Conservation (phyloP, 371 early-diverging fungal species). For the Apophysomyces sp. region DNA sequence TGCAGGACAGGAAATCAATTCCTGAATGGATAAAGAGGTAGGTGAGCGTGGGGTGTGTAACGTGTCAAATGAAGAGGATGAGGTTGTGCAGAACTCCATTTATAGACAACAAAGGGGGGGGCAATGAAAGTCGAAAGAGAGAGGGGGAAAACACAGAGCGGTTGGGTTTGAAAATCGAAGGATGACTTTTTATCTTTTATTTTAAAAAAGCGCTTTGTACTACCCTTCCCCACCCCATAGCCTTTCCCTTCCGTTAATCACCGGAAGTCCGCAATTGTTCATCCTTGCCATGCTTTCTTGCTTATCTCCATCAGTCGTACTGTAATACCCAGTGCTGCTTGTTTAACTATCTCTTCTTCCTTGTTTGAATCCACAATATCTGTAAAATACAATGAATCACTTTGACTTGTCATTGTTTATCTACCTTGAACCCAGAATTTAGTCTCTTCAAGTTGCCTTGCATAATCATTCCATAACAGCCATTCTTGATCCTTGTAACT, state of each 20-base stretch:
- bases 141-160: not conserved
- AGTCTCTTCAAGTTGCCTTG: slow-evolving; percentile 24
- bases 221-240: not conserved
- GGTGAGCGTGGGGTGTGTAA: slow-evolving; percentile 19
- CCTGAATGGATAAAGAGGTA: slow-evolving; percentile 33
- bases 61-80: slow-evolving; percentile 11
- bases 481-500: slow-evolving; percentile 33
- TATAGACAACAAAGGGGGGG: slow-evolving; percentile 12
- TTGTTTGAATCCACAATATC: slow-evolving; percentile 12
- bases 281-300: slow-evolving; percentile 2
- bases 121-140: too few species aligned
- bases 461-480: slow-evolving; percentile 29
- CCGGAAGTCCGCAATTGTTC: not conserved
- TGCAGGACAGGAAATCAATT: slow-evolving; percentile 30
- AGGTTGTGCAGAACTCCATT: slow-evolving; percentile 30
- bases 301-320: slow-evolving; percentile 13
- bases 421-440: slow-evolving; percentile 46
- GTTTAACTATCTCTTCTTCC: slow-evolving; percentile 11
- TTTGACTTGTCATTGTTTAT: not conserved
- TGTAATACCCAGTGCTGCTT: slow-evolving; percentile 7
- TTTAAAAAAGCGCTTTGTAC: not conserved
- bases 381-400: not conserved
- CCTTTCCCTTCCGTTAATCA: not conserved
- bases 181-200: not conserved
- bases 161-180: not conserved